Base-by-base conservation (phyloP, 345 rosid species). In the Pistacia atlantica region DNA sequence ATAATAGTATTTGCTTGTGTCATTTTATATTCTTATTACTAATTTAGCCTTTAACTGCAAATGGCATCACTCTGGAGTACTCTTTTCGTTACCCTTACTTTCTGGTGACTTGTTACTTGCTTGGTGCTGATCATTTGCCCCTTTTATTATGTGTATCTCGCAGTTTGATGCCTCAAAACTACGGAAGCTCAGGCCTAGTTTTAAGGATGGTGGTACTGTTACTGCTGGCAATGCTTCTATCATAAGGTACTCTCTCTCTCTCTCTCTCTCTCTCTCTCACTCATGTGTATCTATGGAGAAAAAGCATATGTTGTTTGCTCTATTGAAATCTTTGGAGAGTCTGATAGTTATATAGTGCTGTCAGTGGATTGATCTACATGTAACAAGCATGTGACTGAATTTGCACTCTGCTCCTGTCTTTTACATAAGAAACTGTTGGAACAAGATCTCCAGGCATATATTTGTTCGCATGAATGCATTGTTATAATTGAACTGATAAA, bases 211-310 rank as follows among this genome's bases (percentile, higher is more conserved):
- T 13, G 99, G 99, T 75, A 80, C 97, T 38, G 94, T 96, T 77
- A 96, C 98, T 22, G 97, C 99, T 11, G 97, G 98, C 78, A 96
- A 96, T 89, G 98, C 99, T 80, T 93, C 99, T 78, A 91, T 83
- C 83, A 93, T 91, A 88, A 93, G 97, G 99, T 95, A 51, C 76
- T 67, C 75, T 73, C 68, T 77, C 60, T 61, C 58, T 31, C 33
- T 31, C 33, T 31, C 33, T 31, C 33, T 31, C 33, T 31, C 33
- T 31, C 33, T 31, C 33, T 31, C 33, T 31, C 31, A 1, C 33
- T 31, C 51, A 8, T 8, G n/a, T 20, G 8, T 45, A 58, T 58
- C 60, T 59, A 42, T 72, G 56, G 35, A 72, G 28, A 42, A 38
- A 25, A 70, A 57, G 8, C 11, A 42, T 14, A 45, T 33, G 37